Evolutionary conservation across 192 early-diverging fungal species (phyloP).

Genomic region (Backusella australiensis): DNA sequence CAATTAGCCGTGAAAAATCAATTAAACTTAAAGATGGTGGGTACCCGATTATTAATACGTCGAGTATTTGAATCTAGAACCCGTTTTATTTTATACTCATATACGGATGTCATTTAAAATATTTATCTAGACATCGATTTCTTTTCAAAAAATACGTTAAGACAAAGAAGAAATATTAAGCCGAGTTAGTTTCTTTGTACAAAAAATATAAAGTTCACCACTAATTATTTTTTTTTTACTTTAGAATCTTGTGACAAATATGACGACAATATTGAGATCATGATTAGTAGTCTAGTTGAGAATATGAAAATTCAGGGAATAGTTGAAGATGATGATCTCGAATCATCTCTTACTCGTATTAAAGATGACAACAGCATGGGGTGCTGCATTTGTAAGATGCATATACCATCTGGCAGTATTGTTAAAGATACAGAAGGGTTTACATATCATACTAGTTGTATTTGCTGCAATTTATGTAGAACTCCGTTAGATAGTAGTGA

Average conservation of each 20-base stretch:
- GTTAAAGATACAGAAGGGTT: not conserved
- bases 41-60: not conserved
- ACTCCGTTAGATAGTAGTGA: conserved; percentile 39
- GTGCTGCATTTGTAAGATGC: not conserved
- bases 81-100: not conserved
- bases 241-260: not conserved
- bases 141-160: not conserved
- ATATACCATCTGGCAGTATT: not conserved
- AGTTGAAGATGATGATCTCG: not conserved
- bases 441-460: conserved; percentile 45
- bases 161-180: not conserved
- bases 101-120: not conserved
- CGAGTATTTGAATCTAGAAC: not conserved
- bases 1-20: not conserved
- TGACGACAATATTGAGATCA: not conserved
- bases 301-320: not conserved
- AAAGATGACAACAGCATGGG: conserved; percentile 15
- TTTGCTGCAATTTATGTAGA: conserved; percentile 54
- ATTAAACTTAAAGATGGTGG: not conserved
- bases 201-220: not conserved
- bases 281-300: not conserved
- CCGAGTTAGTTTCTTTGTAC: not conserved
- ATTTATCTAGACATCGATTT: not conserved
- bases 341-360: not conserved
- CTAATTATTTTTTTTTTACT: not conserved